Percentiles rank a stretch among this genome's conserved stretches.
Conservation (phyloP, 495 filamentous ascomycete species). For the Evernia prunastri region DNA sequence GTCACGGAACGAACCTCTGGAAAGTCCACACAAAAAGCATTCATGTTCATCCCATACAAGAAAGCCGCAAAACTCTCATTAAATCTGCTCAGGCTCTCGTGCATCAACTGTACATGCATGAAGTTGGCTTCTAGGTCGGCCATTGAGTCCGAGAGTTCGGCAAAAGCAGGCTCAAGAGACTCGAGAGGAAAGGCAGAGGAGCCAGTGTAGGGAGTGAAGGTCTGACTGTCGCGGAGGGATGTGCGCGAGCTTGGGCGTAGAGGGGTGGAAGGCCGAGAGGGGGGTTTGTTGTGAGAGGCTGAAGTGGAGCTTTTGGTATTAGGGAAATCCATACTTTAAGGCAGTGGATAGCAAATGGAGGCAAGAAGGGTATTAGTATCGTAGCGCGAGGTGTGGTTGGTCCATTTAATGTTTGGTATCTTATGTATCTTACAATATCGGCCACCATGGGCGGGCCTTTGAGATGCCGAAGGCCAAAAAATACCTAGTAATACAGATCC, state of each 20-base stretch:
- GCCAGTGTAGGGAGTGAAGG: conserved; percentile 39
- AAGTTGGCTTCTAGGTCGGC: conserved; percentile 94
- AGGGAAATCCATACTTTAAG: conserved; percentile 16
- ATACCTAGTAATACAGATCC: no score
- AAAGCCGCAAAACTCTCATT: conserved; percentile 95
- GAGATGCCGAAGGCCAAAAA: conserved; percentile 7
- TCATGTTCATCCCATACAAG: conserved; percentile 95
- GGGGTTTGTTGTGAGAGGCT: conserved; percentile 26
- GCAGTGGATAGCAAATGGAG: background rate
- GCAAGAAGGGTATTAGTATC: background rate
- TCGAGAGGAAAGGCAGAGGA: conserved; percentile 69
- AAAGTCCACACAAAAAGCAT: conserved; percentile 98
- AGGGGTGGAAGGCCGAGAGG: conserved; percentile 85
- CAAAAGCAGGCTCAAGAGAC: conserved; percentile 77
- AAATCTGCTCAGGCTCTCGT: conserved; percentile 89
- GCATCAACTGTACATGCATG: conserved; percentile 94
- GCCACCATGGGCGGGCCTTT: no score
- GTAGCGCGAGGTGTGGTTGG: background rate
- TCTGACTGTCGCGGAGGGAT: conserved; percentile 68
- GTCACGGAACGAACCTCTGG: conserved; percentile 59
- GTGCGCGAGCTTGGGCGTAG: conserved; percentile 86
- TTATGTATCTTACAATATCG: no score
- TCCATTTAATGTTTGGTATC: background rate
- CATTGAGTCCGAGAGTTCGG: conserved; percentile 89
- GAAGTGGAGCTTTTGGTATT: conserved; percentile 22